A percentile compares a stretch with the other conserved stretches of the same genome.
phyloP scores from a whole-genome alignment of 225 moss, liverwort and hornwort species.

The Rhytidiadelphus loreus region DNA sequence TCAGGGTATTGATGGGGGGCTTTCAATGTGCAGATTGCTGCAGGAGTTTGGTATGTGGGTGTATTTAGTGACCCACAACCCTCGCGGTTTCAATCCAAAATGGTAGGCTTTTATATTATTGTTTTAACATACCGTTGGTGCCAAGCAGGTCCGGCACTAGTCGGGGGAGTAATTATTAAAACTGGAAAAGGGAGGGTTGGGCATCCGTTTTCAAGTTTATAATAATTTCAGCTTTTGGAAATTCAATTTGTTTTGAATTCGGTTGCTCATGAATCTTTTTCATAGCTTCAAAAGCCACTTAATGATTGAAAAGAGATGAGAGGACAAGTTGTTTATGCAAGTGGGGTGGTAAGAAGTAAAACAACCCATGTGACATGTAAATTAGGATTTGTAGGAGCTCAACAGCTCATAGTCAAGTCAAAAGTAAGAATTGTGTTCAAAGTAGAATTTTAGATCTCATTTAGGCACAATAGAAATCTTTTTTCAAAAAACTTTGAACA shows the following conservation, averaged over 20 bases:
- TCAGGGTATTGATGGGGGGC: background rate
- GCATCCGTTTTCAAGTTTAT: background rate
- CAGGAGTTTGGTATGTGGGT: conserved; percentile 52
- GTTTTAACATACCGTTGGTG: background rate
- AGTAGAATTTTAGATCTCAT: no score
- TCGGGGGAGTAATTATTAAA: background rate
- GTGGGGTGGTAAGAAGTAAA: no score
- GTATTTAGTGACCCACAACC: conserved; percentile 34
- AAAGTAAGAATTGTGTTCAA: no score
- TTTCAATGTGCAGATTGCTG: conserved; percentile 15
- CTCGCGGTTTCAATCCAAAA: conserved; percentile 39
- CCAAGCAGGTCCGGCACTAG: background rate
- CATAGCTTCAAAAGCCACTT: no score
- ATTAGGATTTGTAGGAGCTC: no score
- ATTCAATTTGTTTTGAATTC: background rate
- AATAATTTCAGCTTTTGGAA: background rate
- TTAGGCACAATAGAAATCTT: no score
- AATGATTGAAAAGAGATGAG: no score
- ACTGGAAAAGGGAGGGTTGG: background rate
- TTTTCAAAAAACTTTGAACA: no score
- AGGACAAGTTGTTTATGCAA: no score
- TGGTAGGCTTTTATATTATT: background rate
- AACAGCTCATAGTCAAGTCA: no score
- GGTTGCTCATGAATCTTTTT: background rate
- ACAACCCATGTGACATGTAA: no score